Conservation (phyloP, 2,329 filamentous ascomycete species). For the Diaporthe ilicicola region DNA sequence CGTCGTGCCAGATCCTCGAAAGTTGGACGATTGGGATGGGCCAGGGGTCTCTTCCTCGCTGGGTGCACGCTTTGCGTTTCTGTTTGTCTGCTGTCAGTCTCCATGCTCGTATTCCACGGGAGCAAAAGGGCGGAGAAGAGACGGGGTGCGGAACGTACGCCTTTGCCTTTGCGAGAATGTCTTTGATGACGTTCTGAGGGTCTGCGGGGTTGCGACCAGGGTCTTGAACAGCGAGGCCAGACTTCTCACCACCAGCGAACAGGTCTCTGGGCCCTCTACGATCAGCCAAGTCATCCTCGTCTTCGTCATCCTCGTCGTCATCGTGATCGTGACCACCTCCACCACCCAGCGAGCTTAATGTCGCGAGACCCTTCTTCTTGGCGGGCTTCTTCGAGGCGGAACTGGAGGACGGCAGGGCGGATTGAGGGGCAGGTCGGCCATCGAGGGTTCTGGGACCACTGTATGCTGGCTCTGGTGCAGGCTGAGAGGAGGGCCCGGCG, state of each 20-base stretch:
- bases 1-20: conserved; percentile 77
- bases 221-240: conserved; percentile 73
- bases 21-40: conserved; percentile 57
- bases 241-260: conserved; percentile 88
- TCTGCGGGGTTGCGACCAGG: conserved; percentile 58
- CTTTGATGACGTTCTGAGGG: conserved; percentile 65
- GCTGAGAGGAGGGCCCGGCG: conserved; percentile 48
- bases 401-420: conserved; percentile 44
- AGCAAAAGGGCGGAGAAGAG: neutral
- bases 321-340: conserved; percentile 62
- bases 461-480: conserved; percentile 53
- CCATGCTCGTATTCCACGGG: neutral
- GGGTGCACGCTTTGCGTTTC: conserved; percentile 62
- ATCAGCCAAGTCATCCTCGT: conserved; percentile 63
- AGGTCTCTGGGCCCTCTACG: conserved; percentile 71
- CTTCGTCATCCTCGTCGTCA: conserved; percentile 68
- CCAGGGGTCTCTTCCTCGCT: conserved; percentile 51
- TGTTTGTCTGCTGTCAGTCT: conserved; percentile 43
- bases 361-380: conserved; percentile 69
- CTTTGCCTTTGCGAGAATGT: conserved; percentile 71
- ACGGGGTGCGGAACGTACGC: conserved; percentile 54
- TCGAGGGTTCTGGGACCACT: conserved; percentile 71
- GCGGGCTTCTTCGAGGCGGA: conserved; percentile 51
- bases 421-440: conserved; percentile 64
- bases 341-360: conserved; percentile 63